Conservation (phyloP, 148 eudicot species). For the Rhododendron ovatum region DNA sequence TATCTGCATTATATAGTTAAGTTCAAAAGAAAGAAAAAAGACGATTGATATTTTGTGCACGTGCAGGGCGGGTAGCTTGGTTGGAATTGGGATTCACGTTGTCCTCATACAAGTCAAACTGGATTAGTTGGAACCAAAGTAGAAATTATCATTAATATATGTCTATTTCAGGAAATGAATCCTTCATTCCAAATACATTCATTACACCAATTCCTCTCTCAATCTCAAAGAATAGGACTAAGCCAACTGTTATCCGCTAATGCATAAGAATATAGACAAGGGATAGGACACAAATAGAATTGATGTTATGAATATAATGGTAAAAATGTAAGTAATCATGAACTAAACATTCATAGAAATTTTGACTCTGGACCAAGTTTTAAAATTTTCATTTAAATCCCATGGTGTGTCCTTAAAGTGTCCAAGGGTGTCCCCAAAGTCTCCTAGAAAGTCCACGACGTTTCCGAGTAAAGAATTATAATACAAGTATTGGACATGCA, state of each 20-base stretch:
- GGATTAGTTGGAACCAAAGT: background rate
- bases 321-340: background rate
- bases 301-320: background rate
- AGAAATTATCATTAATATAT: background rate
- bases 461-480: background rate
- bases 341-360: background rate
- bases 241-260: background rate
- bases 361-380: background rate
- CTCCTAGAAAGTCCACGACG: background rate
- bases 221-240: background rate
- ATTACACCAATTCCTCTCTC: background rate
- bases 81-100: background rate
- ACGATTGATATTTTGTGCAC: background rate
- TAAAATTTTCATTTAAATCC: background rate
- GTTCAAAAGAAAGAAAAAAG: background rate
- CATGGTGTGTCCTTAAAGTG: background rate
- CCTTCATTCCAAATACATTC: background rate
- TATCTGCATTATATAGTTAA: background rate
- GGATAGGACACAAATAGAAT: background rate
- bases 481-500: background rate
- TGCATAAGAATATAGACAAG: too few species aligned
- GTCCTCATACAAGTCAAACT: background rate
- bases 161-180: background rate
- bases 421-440: background rate
- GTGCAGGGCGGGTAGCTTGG: background rate